Percentiles rank a stretch among this genome's conserved stretches.
Evolutionary conservation across 495 filamentous ascomycete genomes (phyloP).

Genomic region (Tetracladium setigerum): DNA sequence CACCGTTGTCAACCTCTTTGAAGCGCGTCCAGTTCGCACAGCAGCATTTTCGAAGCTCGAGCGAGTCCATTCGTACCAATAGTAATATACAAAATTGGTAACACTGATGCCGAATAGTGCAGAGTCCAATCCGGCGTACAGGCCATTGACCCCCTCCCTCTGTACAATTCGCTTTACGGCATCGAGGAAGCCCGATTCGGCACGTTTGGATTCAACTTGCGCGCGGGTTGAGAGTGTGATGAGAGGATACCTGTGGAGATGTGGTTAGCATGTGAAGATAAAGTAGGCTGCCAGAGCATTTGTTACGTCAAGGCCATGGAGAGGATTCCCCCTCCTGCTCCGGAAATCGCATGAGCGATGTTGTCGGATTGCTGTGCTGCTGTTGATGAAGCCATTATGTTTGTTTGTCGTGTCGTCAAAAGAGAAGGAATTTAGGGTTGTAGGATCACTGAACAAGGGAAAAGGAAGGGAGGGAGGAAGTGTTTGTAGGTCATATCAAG

Average conservation of each 20-base stretch:
- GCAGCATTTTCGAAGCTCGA: conserved; percentile 81
- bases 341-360: conserved; percentile 80
- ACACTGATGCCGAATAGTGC: conserved; percentile 96
- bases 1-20: conserved; percentile 76
- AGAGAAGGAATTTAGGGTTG: neutral
- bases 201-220: conserved; percentile 93
- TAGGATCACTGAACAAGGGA: neutral
- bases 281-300: conserved; percentile 1
- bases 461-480: neutral
- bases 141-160: conserved; percentile 78
- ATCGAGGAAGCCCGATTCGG: conserved; percentile 70
- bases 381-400: conserved; percentile 25
- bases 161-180: conserved; percentile 82
- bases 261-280: conserved; percentile 4
- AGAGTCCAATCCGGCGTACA: conserved; percentile 83
- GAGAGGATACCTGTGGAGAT: conserved; percentile 69
- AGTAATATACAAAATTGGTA: conserved; percentile 99
- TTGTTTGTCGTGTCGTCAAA: neutral
- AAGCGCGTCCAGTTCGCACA: conserved; percentile 61
- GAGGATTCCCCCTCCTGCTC: conserved; percentile 83
- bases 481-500: too few species aligned
- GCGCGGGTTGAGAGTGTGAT: conserved; percentile 97
- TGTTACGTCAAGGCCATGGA: conserved; percentile 90
- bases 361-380: conserved; percentile 72
- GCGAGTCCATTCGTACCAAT: conserved; percentile 99